Base-by-base conservation (phyloP, 2,329 filamentous ascomycete genomes). In the Fusarium sp. region DNA sequence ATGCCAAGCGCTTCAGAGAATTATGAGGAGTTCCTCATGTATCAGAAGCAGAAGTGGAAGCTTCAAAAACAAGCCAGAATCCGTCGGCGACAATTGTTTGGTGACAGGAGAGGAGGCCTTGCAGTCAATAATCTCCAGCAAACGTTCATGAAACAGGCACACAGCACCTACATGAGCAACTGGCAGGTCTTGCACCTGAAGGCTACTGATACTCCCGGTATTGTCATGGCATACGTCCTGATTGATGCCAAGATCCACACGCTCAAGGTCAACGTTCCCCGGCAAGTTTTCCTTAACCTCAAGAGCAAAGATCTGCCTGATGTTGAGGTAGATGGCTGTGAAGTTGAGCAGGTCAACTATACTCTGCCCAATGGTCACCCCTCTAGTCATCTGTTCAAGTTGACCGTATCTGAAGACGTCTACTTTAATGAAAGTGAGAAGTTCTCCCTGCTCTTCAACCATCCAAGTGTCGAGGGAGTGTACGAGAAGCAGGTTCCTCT, bases 41-140 rank as follows among this genome's bases (percentile, higher is more conserved):
- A 98, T 75, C 96, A 99, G 77, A 99, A 99, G 80, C 89, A 94
- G 81, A 99, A 99, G 79, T 99, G 96, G 96, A 97, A 95, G 82
- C 91, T 98, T 37, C 96, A 99, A 77, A 97, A 94, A 75, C 92
- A 97, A 77, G 94, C 95, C 33, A 89, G 96, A 22, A 86, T 90
- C 62, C 90, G 95, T 43, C 87, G 96, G 67, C 88, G 95, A 48
- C 96, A 99, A 77, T 83, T 99, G 1, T 99, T 99, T 74, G 96
- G 96, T 62, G 95, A 99, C 74, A 90, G 91, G 58, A 87, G 90
- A 62, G 83, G 83, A 13, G 71, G 76, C 13, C 30, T 32, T 40
- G 68, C 74, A 9, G 76, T 70, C 39, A 86, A 79, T 75, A 88
- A 89, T 64, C 86, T 91, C 70, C 87, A 89, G 71, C 85, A 88